A percentile compares a stretch with the other conserved stretches of the same genome.
Evolutionary conservation across 2,329 filamentous ascomycete genomes (phyloP).

Genomic region (Leptographium flavum): DNA sequence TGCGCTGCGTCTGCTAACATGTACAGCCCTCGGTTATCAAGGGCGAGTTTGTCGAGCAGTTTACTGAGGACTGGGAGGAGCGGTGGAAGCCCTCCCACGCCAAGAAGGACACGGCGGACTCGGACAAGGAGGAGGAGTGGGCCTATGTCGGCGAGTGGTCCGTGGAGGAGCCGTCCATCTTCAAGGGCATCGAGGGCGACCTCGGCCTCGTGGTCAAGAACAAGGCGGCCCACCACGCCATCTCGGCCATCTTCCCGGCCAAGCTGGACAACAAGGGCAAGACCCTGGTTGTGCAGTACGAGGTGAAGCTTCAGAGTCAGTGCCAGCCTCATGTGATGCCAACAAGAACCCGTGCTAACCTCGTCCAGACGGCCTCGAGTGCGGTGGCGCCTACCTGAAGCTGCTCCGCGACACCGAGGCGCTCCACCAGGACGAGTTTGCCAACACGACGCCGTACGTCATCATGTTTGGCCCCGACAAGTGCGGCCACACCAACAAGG

Average conservation of each 20-base stretch:
- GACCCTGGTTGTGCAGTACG: conserved; percentile 93
- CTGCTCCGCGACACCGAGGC: conserved; percentile 95
- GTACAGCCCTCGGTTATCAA: conserved; percentile 71
- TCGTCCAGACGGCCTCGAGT: conserved; percentile 71
- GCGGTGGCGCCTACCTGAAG: conserved; percentile 98
- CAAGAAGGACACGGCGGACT: conserved; percentile 74
- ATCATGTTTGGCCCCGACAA: conserved; percentile 99
- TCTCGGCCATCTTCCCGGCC: conserved; percentile 96
- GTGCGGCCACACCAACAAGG: conserved; percentile 98
- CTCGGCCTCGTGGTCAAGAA: conserved; percentile 98
- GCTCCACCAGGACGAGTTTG: conserved; percentile 94
- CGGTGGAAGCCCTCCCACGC: conserved; percentile 92
- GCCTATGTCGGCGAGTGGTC: conserved; percentile 94
- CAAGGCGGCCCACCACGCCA: conserved; percentile 93
- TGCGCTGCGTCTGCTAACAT: background rate
- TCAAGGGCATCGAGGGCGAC: conserved; percentile 87
- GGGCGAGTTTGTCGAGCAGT: conserved; percentile 94
- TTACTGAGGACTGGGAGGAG: conserved; percentile 88
- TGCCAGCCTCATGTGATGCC: conserved; percentile 11
- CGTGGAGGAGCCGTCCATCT: conserved; percentile 82
- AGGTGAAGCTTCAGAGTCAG: conserved; percentile 97
- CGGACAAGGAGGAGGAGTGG: conserved; percentile 77
- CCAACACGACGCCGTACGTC: conserved; percentile 91
- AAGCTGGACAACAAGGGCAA: conserved; percentile 96
- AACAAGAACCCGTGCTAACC: background rate